Evolutionary conservation across 441 rosid genomes (phyloP).

Genomic region (Croton laevigatus): DNA sequence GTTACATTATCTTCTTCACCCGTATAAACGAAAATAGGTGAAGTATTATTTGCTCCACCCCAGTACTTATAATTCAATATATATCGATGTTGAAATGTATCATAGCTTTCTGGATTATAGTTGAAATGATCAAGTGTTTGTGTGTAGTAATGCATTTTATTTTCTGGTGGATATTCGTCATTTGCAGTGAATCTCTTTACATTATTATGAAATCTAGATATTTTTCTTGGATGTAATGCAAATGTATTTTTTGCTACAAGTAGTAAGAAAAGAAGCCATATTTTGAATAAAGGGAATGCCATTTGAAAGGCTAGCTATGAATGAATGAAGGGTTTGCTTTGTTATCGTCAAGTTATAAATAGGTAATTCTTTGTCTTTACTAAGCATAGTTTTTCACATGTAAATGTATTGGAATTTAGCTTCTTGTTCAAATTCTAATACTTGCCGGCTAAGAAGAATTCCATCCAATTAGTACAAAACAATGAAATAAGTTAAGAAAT

Average conservation of each 20-base stretch:
- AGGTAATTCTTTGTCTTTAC: neutral
- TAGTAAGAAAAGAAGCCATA: neutral
- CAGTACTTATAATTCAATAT: slow-evolving; percentile 33
- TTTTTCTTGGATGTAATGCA: slow-evolving; percentile 14
- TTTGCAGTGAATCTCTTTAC: neutral
- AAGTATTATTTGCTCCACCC: slow-evolving; percentile 35
- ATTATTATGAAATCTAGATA: neutral
- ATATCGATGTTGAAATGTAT: slow-evolving; percentile 36
- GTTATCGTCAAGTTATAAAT: neutral
- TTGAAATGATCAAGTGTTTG: slow-evolving; percentile 48
- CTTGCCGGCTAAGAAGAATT: neutral
- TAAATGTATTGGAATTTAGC: neutral
- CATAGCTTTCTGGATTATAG: slow-evolving; percentile 39
- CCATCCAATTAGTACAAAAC: neutral
- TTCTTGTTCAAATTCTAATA: neutral
- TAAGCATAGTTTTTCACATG: neutral
- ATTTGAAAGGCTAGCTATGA: slow-evolving; percentile 9
- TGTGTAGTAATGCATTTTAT: slow-evolving; percentile 19
- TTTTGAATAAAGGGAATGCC: slow-evolving; percentile 2
- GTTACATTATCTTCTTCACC: slow-evolving; percentile 25
- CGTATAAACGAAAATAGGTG: slow-evolving; percentile 35
- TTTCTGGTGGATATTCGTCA: slow-evolving; percentile 10
- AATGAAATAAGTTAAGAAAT: no score
- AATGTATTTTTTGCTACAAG: neutral
- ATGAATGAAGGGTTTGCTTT: no score